These are phyloP conservation scores for Pseudogymnoascus sp. DNA, from an alignment of 2,329 filamentous ascomycete species.

Conservation along the genomic window DNA sequence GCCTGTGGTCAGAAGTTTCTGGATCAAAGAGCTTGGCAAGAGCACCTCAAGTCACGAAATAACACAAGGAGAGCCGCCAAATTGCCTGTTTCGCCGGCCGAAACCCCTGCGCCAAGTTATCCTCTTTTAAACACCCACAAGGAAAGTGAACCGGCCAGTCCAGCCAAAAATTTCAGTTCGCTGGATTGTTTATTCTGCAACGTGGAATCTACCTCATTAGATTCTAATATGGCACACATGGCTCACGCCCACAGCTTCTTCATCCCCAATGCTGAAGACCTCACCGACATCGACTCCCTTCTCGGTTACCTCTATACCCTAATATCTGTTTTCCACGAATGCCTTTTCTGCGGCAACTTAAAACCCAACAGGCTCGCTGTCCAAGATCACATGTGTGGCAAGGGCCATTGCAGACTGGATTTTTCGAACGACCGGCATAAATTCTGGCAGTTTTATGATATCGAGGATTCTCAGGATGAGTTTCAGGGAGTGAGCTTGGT, in stretches of 20 bases:
- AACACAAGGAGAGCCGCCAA: slow-evolving; percentile 10
- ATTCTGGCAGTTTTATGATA: slow-evolving; percentile 35
- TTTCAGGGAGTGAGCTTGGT: not conserved
- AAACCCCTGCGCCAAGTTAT: not conserved
- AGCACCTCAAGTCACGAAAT: slow-evolving; percentile 15
- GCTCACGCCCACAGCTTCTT: slow-evolving; percentile 38
- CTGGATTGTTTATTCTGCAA: slow-evolving; percentile 38
- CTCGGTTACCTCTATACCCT: slow-evolving; percentile 40
- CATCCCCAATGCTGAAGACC: slow-evolving; percentile 31
- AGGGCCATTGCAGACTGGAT: slow-evolving; percentile 39
- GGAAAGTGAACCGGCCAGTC: not conserved
- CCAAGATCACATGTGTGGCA: slow-evolving; percentile 43
- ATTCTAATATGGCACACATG: slow-evolving; percentile 40
- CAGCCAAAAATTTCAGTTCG: slow-evolving; percentile 19
- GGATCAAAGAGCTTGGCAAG: slow-evolving; percentile 13
- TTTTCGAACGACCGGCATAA: slow-evolving; percentile 30
- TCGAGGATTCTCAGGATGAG: slow-evolving; percentile 9
- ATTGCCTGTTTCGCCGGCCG: not conserved
- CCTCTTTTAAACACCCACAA: not conserved
- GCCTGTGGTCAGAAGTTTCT: not conserved
- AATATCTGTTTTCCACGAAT: slow-evolving; percentile 40
- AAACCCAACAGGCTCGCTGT: slow-evolving; percentile 35
- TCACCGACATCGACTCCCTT: slow-evolving; percentile 41
- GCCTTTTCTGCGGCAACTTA: slow-evolving; percentile 40
- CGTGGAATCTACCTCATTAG: slow-evolving; percentile 23